phyloP scores from a whole-genome alignment of 2,329 filamentous ascomycete genomes.

The Parasarocladium wereldwijsianum region DNA sequence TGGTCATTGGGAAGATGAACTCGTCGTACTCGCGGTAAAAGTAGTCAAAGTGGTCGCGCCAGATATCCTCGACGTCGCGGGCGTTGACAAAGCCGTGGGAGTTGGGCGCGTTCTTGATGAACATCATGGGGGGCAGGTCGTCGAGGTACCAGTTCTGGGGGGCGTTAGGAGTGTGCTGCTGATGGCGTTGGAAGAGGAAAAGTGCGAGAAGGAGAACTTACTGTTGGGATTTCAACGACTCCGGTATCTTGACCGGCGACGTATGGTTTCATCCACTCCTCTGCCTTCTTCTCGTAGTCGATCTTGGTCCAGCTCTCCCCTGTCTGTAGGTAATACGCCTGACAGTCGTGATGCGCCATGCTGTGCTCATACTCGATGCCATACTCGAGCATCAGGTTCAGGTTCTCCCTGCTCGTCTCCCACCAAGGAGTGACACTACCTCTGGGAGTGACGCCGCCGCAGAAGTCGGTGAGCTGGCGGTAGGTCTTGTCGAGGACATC shows the following conservation, averaged over 20 bases:
- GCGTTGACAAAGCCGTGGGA: conserved; percentile 46
- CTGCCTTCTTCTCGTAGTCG: conserved; percentile 47
- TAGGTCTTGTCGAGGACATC: conserved; percentile 65
- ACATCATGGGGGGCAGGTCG: conserved; percentile 56
- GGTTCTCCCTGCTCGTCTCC: conserved; percentile 56
- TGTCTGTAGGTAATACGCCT: conserved; percentile 47
- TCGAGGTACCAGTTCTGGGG: conserved; percentile 45
- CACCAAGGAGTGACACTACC: conserved; percentile 63
- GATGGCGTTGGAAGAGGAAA: too few relatives aligned
- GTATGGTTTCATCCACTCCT: conserved; percentile 53
- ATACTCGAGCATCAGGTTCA: conserved; percentile 48
- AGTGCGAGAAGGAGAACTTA: too few relatives aligned
- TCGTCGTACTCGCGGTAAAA: conserved; percentile 66
- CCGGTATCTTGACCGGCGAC: conserved; percentile 42
- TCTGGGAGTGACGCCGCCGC: conserved; percentile 52
- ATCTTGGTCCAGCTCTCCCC: conserved; percentile 54
- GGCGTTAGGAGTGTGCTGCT: too few relatives aligned
- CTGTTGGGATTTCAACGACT: conserved; percentile 50
- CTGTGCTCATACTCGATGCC: conserved; percentile 57
- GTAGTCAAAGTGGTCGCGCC: conserved; percentile 55
- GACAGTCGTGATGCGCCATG: conserved; percentile 50
- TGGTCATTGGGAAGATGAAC: conserved; percentile 64
- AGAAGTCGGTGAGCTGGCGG: conserved; percentile 52
- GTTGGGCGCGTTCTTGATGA: conserved; percentile 51
- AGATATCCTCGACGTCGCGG: conserved; percentile 48